Evolutionary conservation across 257 asterid species (phyloP), one percentile per base, ranked within the genome.

Genomic region (Petunia secreta): DNA sequence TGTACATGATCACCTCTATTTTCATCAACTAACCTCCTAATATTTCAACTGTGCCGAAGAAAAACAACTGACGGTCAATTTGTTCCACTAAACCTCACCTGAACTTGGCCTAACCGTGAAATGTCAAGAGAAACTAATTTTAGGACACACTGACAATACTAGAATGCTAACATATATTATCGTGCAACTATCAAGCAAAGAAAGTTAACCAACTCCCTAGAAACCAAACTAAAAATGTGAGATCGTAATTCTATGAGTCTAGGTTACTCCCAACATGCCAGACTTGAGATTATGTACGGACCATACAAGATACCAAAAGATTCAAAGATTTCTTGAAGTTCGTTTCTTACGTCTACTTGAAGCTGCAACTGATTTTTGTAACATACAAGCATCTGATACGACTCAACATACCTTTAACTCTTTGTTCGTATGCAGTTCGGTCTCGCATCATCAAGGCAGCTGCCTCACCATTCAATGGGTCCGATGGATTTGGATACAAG

Each of bases 401-500:
- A n/a, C 54, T 15, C 36, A 40, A 14, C n/a, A 69, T 87, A 96
- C 99, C 98, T 96, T 91, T 94, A 75, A 96, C 98, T 84, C 84
- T 86, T 75, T 82, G 92, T n/a, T 96, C 98, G 53, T 94, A 96
- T 11, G 94, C 88, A 85, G 88, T 50, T 75, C 90, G 89, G 75
- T 96, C 98, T 25, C 98, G 97, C 94, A 89, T 89, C 98, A 94
- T 87, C 67, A 96, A 77, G 81, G 98, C 97, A 59, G 97, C 98
- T 60, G 99, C 99, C 85, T 96, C 98, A 64, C 97, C 96, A 71
- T 96, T 96, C 89, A 96, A 83, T 13, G 99, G 99, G 86, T 94
- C 98, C 0, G 98, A 89, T 14, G 98, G 98, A 87, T 96, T 96
- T 2, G 99, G 99, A 82, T 96, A 92, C 89, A 96, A 48, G 48